Percentiles rank a stretch among this genome's conserved stretches.
Conservation (phyloP, 192 early-diverging fungal species). For the Kickxella alabastrina region DNA sequence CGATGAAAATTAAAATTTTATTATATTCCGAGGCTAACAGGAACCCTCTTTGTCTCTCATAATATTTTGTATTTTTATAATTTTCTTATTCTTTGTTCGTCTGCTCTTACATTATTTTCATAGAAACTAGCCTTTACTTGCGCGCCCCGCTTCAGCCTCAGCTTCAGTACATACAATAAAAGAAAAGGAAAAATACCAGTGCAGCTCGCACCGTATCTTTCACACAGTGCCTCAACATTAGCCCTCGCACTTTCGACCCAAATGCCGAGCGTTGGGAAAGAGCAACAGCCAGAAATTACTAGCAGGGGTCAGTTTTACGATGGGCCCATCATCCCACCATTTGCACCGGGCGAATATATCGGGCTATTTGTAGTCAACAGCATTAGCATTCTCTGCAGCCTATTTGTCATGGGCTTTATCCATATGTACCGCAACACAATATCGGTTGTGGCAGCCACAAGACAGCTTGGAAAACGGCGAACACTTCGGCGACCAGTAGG, state of each 20-base stretch:
- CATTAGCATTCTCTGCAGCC: constrained; percentile 37
- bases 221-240: too few relatives aligned
- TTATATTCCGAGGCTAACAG: too few relatives aligned
- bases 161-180: too few relatives aligned
- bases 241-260: too few relatives aligned
- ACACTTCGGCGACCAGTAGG: constrained; percentile 30
- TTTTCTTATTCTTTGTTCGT: neutral
- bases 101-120: neutral
- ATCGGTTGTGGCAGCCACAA: constrained; percentile 26
- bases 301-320: neutral
- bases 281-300: too few relatives aligned
- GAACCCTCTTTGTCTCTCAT: neutral
- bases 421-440: constrained; percentile 43
- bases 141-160: too few relatives aligned
- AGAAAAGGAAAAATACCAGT: too few relatives aligned
- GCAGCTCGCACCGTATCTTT: too few relatives aligned
- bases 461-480: constrained; percentile 17
- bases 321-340: constrained; percentile 13
- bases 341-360: constrained; percentile 17
- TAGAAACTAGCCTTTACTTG: neutral
- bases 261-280: too few relatives aligned
- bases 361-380: constrained; percentile 38
- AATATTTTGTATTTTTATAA: neutral
- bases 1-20: too few relatives aligned
- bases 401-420: constrained; percentile 39